Evolutionary conservation across 192 early-diverging fungal genomes (phyloP).

Genomic region (Entomortierella chlamydospora): DNA sequence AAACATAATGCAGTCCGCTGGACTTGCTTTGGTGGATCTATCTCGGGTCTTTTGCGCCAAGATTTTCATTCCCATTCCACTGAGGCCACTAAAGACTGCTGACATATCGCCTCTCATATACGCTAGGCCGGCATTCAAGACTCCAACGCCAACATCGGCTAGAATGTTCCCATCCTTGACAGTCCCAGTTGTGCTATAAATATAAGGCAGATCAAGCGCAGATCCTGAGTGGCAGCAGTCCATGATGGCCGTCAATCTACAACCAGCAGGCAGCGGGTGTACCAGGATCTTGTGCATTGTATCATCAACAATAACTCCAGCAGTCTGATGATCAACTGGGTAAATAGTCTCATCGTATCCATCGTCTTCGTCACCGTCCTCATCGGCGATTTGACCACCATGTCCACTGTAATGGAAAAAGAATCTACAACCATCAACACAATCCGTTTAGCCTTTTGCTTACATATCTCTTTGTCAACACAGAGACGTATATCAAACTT

Average conservation of each 20-base stretch:
- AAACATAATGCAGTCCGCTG: conserved; percentile 84
- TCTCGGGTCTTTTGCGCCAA: conserved; percentile 13
- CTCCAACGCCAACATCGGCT: conserved; percentile 58
- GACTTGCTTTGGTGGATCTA: conserved; percentile 54
- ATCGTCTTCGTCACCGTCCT: conserved; percentile 82
- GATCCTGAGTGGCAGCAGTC: conserved; percentile 91
- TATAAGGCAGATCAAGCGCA: conserved; percentile 83
- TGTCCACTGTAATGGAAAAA: conserved; percentile 89
- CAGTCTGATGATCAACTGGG: conserved; percentile 63
- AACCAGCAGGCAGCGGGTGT: conserved; percentile 69
- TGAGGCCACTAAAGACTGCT: conserved; percentile 52
- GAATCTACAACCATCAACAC: conserved; percentile 55
- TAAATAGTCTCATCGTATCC: conserved; percentile 85
- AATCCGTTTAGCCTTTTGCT: background rate
- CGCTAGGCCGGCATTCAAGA: conserved; percentile 59
- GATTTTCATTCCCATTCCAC: conserved; percentile 59
- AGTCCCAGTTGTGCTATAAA: conserved; percentile 76
- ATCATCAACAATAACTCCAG: conserved; percentile 81
- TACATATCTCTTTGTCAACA: too few relatives aligned
- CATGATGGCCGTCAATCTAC: conserved; percentile 83
- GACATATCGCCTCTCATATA: conserved; percentile 60
- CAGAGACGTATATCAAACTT: conserved; percentile 25
- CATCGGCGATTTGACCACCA: conserved; percentile 69
- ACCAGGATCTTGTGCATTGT: conserved; percentile 82
- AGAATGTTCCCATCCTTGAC: conserved; percentile 63